phyloP scores from a whole-genome alignment of 1,139 yeast genomes.

The Yamadazyma blattariae region DNA sequence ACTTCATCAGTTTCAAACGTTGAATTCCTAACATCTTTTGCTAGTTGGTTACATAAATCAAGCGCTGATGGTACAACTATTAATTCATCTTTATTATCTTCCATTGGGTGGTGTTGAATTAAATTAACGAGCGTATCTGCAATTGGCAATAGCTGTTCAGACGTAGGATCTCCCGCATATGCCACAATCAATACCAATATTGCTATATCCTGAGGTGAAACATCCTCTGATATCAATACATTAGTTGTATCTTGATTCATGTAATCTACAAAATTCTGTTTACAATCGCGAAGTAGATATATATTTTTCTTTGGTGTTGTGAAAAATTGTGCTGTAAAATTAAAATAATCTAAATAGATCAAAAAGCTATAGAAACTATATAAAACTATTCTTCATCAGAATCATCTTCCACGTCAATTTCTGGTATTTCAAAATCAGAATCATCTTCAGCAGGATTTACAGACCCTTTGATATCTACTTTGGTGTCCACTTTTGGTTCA shows the following conservation, averaged over 20 bases:
- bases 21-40: conserved; percentile 6
- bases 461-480: too few relatives aligned
- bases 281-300: conserved; percentile 2
- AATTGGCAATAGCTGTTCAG: conserved; percentile 5
- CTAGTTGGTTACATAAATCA: conserved; percentile 22
- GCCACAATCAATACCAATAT: conserved; percentile 21
- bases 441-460: conserved; percentile 21
- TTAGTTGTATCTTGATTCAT: conserved; percentile 7
- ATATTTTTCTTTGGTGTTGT: too few relatives aligned
- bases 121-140: conserved; percentile 16
- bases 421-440: conserved; percentile 61
- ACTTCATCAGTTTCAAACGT: conserved; percentile 3
- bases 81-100: conserved; percentile 19
- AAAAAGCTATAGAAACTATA: not conserved
- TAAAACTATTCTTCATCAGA: conserved; percentile 21
- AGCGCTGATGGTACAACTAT: conserved; percentile 26
- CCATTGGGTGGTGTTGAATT: conserved; percentile 25
- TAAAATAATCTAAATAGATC: too few relatives aligned
- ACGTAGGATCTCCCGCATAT: conserved; percentile 16
- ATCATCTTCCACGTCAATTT: conserved; percentile 42
- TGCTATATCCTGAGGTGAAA: conserved; percentile 36
- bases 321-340: not conserved
- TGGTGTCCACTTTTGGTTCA: not conserved
- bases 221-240: conserved; percentile 26
- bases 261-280: not conserved